A percentile compares a stretch with the other conserved stretches of the same genome.
These are phyloP conservation scores for Fagopyrum homotropicum DNA, from an alignment of 148 eudicot genomes.

Conservation along the genomic window DNA sequence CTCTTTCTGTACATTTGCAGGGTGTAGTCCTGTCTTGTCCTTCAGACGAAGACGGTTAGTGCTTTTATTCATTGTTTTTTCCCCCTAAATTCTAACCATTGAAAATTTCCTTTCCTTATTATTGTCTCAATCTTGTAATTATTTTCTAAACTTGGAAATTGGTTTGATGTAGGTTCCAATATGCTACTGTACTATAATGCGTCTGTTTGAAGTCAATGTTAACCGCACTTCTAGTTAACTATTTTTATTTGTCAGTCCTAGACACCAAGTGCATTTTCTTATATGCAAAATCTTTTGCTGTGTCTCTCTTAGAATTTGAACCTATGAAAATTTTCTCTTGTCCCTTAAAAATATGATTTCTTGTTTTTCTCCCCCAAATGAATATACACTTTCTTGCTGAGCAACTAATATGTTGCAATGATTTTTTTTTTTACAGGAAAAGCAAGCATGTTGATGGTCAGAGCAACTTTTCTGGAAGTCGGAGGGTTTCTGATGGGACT, in stretches of 20 bases:
- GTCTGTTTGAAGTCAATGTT: not conserved
- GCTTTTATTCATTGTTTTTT: not conserved
- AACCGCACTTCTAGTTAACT: not conserved
- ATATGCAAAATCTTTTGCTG: not conserved
- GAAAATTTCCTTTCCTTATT: not conserved
- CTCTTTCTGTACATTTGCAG: slow-evolving; percentile 28
- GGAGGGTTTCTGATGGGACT: slow-evolving; percentile 42
- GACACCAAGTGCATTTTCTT: not conserved
- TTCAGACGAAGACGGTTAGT: slow-evolving; percentile 42
- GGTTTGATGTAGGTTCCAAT: not conserved
- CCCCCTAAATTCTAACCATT: not conserved
- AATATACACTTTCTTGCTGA: not conserved
- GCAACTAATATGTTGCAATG: not conserved
- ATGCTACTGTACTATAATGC: not conserved
- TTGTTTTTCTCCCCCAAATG: not conserved
- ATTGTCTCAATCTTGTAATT: not conserved
- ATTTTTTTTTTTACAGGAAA: slow-evolving; percentile 21
- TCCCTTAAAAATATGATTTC: not conserved
- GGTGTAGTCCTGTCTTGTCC: slow-evolving; percentile 42
- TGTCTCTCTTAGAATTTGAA: not conserved
- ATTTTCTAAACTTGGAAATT: not conserved
- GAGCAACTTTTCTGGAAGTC: slow-evolving; percentile 46
- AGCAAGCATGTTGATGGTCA: slow-evolving; percentile 50
- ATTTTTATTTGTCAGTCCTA: not conserved
- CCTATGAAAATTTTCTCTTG: not conserved